These are phyloP conservation scores for Solanum neorickii DNA, from an alignment of 257 asterid species.

Conservation along the genomic window DNA sequence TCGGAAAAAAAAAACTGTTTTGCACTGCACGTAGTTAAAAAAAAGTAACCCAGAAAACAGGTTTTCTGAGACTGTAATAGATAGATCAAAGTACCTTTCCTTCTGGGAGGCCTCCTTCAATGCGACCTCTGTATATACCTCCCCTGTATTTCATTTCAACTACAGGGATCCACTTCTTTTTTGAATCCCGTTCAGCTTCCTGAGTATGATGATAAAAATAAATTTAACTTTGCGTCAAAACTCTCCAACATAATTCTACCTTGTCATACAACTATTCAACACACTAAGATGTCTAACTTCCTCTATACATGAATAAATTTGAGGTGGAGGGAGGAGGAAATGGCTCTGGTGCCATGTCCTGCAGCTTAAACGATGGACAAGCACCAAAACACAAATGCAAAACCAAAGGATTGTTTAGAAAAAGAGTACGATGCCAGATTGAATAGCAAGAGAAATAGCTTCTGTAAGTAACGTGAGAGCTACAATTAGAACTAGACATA, in stretches of 20 bases:
- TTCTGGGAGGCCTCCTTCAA: slow-evolving; percentile 98
- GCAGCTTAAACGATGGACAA: neutral
- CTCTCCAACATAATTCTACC: neutral
- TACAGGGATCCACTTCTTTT: slow-evolving; percentile 79
- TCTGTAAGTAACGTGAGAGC: neutral
- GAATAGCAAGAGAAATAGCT: neutral
- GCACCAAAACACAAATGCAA: neutral
- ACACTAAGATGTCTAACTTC: neutral
- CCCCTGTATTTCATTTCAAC: slow-evolving; percentile 84
- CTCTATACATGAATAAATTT: neutral
- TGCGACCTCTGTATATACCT: slow-evolving; percentile 76
- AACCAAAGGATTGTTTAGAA: neutral
- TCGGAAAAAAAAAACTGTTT: neutral
- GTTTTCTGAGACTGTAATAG: neutral
- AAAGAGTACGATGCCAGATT: neutral
- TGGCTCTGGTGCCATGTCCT: neutral
- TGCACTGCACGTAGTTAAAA: neutral
- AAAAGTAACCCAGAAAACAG: neutral
- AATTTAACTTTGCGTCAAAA: neutral
- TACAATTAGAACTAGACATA: neutral
- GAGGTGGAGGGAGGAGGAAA: neutral
- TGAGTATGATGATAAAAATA: slow-evolving; percentile 2
- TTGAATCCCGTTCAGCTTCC: slow-evolving; percentile 91
- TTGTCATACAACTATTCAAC: neutral
- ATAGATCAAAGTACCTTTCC: slow-evolving; percentile 64